phyloP scores from a whole-genome alignment of 225 moss, liverwort and hornwort species.

The Anthoceros angustus region DNA sequence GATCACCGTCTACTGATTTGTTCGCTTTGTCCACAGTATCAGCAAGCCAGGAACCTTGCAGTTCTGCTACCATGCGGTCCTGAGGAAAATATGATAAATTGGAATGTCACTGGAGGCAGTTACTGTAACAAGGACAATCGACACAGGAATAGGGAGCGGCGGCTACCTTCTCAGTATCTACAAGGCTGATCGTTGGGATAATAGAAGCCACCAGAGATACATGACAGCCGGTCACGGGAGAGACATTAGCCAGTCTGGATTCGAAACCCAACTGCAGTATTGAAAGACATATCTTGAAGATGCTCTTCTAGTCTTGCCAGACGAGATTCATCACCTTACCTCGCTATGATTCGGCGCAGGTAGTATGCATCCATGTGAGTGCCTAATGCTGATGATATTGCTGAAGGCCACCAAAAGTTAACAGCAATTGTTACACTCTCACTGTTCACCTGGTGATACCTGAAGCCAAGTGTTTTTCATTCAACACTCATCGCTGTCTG shows the following conservation, averaged over 20 bases:
- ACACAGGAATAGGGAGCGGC: slow-evolving; percentile 7
- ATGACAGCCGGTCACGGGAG: background rate
- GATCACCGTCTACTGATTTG: too few species aligned
- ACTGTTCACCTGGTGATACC: slow-evolving; percentile 48
- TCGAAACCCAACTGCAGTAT: background rate
- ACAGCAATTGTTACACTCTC: slow-evolving; percentile 39
- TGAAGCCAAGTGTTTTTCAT: background rate
- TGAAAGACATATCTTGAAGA: too few species aligned
- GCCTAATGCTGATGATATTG: slow-evolving; percentile 21
- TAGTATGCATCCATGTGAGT: slow-evolving; percentile 49
- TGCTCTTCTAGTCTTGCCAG: background rate
- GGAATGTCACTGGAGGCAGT: too few species aligned
- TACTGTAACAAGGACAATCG: background rate
- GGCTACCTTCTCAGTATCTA: slow-evolving; percentile 35
- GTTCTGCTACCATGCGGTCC: background rate
- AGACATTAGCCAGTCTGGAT: background rate
- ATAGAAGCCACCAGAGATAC: background rate
- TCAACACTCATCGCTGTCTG: background rate
- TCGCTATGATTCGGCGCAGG: slow-evolving; percentile 31
- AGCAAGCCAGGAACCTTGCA: background rate
- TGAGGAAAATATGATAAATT: background rate
- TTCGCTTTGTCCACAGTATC: too few species aligned
- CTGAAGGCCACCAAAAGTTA: slow-evolving; percentile 47
- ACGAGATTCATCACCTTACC: background rate
- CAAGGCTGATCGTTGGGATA: slow-evolving; percentile 13